Evolutionary conservation across 495 filamentous ascomycete genomes (phyloP).

Genomic region (Astrothelium subdiscretum): DNA sequence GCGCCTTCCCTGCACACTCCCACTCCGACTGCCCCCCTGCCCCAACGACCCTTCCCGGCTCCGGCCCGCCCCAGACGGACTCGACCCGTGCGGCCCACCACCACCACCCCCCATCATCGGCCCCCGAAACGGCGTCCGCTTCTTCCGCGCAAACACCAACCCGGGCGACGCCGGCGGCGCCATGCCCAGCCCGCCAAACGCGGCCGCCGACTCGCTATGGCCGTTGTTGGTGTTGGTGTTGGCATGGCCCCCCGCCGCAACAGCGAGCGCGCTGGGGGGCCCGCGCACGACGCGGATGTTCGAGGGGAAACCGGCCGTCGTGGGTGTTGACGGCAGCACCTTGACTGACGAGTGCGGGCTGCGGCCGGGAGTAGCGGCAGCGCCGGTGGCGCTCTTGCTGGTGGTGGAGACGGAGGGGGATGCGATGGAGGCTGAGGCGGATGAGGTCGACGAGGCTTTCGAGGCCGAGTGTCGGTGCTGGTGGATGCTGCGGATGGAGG

Average conservation of each 20-base stretch:
- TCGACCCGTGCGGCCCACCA: conserved; percentile 3
- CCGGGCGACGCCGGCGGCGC: conserved; percentile 38
- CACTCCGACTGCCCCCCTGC: conserved; percentile 36
- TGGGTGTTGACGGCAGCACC: conserved; percentile 82
- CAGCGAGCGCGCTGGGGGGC: too few relatives aligned
- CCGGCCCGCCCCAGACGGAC: conserved; percentile 25
- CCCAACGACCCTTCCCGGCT: conserved; percentile 18
- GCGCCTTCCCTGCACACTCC: conserved; percentile 41
- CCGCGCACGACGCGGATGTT: conserved; percentile 78
- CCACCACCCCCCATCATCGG: conserved; percentile 47
- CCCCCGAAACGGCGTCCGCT: conserved; percentile 80
- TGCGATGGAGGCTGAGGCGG: conserved; percentile 54
- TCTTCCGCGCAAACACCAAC: conserved; percentile 82
- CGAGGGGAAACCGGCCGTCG: conserved; percentile 58
- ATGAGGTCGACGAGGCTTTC: conserved; percentile 88
- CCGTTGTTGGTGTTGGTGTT: conserved; percentile 28
- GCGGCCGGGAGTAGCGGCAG: conserved; percentile 19
- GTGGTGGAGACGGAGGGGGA: conserved; percentile 44
- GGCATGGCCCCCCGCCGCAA: conserved; percentile 30
- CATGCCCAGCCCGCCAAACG: conserved; percentile 27
- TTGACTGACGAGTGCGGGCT: conserved; percentile 82
- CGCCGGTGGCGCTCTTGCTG: conserved; percentile 34
- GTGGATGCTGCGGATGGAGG: conserved; percentile 74
- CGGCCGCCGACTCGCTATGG: conserved; percentile 13
- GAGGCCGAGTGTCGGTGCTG: conserved; percentile 81